Evolutionary conservation across 2,329 filamentous ascomycete genomes (phyloP), one percentile per base, ranked within the genome.

Genomic region (Talaromyces funiculosus): DNA sequence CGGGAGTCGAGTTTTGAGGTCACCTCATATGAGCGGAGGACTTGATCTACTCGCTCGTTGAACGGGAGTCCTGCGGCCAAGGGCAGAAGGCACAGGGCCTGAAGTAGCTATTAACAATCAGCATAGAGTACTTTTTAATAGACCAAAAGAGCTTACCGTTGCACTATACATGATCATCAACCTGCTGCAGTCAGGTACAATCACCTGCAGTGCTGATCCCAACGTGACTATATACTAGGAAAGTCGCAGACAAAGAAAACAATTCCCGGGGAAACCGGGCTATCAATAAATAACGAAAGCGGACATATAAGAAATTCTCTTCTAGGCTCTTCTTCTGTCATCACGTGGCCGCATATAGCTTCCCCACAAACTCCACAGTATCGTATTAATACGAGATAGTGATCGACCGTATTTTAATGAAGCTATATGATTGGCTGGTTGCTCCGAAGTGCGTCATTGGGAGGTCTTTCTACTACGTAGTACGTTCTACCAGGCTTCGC

Each of bases 291-390:
- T 14, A 33, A n/a, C n/a, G n/a, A n/a, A n/a, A n/a, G n/a, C n/a
- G n/a, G 9, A 33, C 31, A 12, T 12, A 33, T 33, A 33, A 7
- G 31, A 12, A 33, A 10, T 33, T 33, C 18, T 24, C 40, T 43
- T 43, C 40, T 43, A 10, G 38, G 9, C 20, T 43, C 40, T 43
- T 42, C 38, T 10, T 33, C 12, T 33, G 12, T 24, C 9, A 42
- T 42, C 38, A 9, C 37, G 1, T 9, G 8, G 16, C 16, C n/a
- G 47, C 16, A 24, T 33, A 22, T 22, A 51, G 29, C 35, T 54
- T 54, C 51, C 51, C 51, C 51, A 54, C 51, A 54, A 54, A 24
- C 51, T 53, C 51, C 51, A 37, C 51, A 38, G 24, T 31, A 53
- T 14, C 35, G 20, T 54, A 22, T 26, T n/a, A 10, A n/a, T 26